Evolutionary conservation across 1,284 basidiomycete genomes (phyloP).

Genomic region (Phellinidium pouzarii): DNA sequence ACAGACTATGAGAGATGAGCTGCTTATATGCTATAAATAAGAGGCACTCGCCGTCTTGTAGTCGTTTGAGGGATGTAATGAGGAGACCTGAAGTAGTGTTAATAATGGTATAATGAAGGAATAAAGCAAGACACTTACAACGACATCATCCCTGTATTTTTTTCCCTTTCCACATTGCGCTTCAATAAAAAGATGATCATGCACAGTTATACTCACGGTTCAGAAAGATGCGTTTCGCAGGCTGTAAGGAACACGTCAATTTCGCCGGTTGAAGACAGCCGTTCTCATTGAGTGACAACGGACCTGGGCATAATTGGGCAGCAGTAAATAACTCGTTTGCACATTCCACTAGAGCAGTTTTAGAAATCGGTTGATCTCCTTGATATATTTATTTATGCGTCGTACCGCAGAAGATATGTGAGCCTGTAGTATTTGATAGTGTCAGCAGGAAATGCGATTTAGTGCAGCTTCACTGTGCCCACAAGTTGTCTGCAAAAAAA

Average conservation of each 20-base stretch:
- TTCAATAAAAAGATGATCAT: neutral
- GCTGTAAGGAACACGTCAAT: constrained; percentile 34
- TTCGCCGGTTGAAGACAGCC: neutral
- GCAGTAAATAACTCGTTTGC: constrained; percentile 76
- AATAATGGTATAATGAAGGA: neutral
- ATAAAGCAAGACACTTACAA: constrained; percentile 39
- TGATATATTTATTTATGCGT: constrained; percentile 11
- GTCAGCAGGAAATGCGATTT: neutral
- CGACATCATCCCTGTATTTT: constrained; percentile 65
- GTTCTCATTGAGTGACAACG: no score
- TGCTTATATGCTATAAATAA: constrained; percentile 11
- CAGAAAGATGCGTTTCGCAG: constrained; percentile 71
- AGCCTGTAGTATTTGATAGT: constrained; percentile 39
- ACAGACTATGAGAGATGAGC: constrained; percentile 54
- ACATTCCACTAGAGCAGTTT: constrained; percentile 51
- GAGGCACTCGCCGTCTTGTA: constrained; percentile 62
- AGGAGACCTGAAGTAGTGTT: constrained; percentile 49
- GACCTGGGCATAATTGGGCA: constrained; percentile 71
- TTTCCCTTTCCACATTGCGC: neutral
- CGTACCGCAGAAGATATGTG: constrained; percentile 78
- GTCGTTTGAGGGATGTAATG: constrained; percentile 74
- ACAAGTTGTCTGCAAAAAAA: constrained; percentile 13
- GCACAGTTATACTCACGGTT: constrained; percentile 47
- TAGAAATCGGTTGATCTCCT: neutral
- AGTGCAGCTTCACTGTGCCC: neutral